Base-by-base conservation (phyloP, 768 basidiomycete species). In the Lyophyllum semitale region DNA sequence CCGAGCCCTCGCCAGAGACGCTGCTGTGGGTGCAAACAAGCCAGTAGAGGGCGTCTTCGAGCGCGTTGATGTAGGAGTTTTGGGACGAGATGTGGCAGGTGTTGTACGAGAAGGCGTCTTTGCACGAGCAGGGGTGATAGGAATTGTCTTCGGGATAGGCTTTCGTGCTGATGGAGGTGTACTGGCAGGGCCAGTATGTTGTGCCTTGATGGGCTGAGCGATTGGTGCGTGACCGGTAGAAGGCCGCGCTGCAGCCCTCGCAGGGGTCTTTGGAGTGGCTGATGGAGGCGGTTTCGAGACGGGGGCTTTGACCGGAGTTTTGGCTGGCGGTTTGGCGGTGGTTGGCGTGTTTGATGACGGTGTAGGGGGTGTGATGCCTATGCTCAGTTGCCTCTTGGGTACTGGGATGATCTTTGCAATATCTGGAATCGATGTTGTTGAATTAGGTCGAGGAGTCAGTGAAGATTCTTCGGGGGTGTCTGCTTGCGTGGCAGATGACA, bases 11-110 rank as follows among this genome's bases (percentile, higher is more conserved):
- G 91, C 91, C 8, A 93, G 81, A 8, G 90, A 91, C 3, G 91
- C 88, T 0, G 90, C 91, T 1, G 91, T 93, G 0, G 91, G 91
- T 7, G 91, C 90, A 63, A 87, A 91, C 20, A 92, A 68, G 12
- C 88, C 85, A 1, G 83, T 75, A 5, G 84, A 81, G 2, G 87
- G 84, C 0, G 85, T 86, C 71, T 86, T 89, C 32, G 82, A 79
- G 52, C 81, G 77, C 17, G 70, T 64, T 2, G 70, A 63, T 8
- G 74, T 59, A 18, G 74, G 71, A 0, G 74, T 73, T 62, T 72
- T 71, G 23, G 71, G 62, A 29, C 69, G 65, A 8, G 59, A 46
- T 17, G 64, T 45, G 22, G 52, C 22, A 42, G 60, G 35, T n/a
- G 55, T 29, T 9, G 58, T 32, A 20, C 69, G 66, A 25, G 70